Evolutionary conservation across 2,329 filamentous ascomycete genomes (phyloP).

Genomic region (Trichoderma atroviride): DNA sequence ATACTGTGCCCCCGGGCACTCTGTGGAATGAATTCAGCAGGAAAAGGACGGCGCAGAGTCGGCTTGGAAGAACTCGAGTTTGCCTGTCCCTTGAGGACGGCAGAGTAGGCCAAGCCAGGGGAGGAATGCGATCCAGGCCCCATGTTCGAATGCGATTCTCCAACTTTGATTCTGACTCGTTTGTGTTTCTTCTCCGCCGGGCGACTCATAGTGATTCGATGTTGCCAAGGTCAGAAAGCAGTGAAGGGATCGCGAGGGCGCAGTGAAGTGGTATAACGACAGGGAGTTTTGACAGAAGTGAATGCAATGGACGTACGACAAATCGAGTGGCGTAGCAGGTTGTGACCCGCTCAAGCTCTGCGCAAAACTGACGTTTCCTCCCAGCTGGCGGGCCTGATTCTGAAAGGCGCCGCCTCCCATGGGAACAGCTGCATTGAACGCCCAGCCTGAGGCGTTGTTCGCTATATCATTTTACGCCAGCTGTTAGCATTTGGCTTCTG

Average conservation of each 20-base stretch:
- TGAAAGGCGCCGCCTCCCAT: slow-evolving; percentile 60
- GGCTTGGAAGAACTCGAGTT: slow-evolving; percentile 3
- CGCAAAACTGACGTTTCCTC: slow-evolving; percentile 65
- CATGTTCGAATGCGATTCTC: slow-evolving; percentile 6
- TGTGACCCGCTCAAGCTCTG: slow-evolving; percentile 67
- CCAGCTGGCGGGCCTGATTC: slow-evolving; percentile 57
- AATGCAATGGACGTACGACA: slow-evolving; percentile 58
- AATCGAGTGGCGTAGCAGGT: slow-evolving; percentile 62
- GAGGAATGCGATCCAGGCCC: slow-evolving; percentile 6
- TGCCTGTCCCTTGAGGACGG: slow-evolving; percentile 39
- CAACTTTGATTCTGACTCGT: slow-evolving; percentile 27
- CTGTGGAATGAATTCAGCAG: background rate
- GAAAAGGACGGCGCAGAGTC: background rate
- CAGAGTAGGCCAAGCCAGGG: slow-evolving; percentile 35
- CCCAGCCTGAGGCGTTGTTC: slow-evolving; percentile 61
- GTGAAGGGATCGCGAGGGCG: background rate
- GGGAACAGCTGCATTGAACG: slow-evolving; percentile 63
- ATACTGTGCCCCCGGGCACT: background rate
- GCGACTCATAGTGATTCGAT: slow-evolving; percentile 20
- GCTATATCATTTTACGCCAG: slow-evolving; percentile 42
- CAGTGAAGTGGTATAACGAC: background rate
- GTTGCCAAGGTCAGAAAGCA: background rate
- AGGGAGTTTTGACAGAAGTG: background rate
- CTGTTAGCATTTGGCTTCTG: slow-evolving; percentile 27
- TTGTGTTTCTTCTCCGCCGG: slow-evolving; percentile 25